phyloP scores from a whole-genome alignment of 139 green algal genomes.

The Desmodesmus armatus region DNA sequence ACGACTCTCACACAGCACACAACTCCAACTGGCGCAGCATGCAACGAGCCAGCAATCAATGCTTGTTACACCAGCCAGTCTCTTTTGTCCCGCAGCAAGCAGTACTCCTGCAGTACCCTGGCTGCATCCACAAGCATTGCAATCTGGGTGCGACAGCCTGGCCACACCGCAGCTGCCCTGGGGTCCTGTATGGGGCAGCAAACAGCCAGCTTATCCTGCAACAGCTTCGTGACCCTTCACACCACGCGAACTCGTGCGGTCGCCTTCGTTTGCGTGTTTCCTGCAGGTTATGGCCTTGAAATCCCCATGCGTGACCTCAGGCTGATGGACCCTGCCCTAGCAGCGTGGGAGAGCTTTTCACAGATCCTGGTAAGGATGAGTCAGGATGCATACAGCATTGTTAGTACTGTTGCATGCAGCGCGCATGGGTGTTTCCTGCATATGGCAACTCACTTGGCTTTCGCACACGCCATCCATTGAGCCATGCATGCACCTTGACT shows the following conservation, averaged over 20 bases:
- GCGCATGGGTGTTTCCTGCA: too few relatives aligned
- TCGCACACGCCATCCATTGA: too few relatives aligned
- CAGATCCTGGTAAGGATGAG: conserved; percentile 25
- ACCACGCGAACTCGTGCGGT: background rate
- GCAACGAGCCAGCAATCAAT: too few relatives aligned
- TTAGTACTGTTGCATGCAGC: background rate
- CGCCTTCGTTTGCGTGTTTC: background rate
- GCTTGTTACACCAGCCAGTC: too few relatives aligned
- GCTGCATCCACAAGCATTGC: background rate
- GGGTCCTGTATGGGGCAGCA: background rate
- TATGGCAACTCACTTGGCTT: too few relatives aligned
- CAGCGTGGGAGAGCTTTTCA: conserved; percentile 19
- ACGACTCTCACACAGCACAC: too few relatives aligned
- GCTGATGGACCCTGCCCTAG: conserved; percentile 77
- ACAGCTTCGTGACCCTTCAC: background rate
- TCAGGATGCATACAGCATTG: background rate
- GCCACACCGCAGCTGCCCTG: too few relatives aligned
- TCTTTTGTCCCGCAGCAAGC: too few relatives aligned
- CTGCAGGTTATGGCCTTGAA: conserved; percentile 71
- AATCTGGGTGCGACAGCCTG: too few relatives aligned
- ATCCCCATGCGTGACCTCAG: conserved; percentile 89
- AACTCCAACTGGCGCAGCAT: too few relatives aligned
- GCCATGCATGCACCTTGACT: too few relatives aligned
- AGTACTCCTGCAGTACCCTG: background rate
- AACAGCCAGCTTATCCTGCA: background rate